Percentiles rank a stretch among this genome's conserved stretches.
Evolutionary conservation across 768 basidiomycete genomes (phyloP).

Genomic region (Cantharellus cinnabarinus): DNA sequence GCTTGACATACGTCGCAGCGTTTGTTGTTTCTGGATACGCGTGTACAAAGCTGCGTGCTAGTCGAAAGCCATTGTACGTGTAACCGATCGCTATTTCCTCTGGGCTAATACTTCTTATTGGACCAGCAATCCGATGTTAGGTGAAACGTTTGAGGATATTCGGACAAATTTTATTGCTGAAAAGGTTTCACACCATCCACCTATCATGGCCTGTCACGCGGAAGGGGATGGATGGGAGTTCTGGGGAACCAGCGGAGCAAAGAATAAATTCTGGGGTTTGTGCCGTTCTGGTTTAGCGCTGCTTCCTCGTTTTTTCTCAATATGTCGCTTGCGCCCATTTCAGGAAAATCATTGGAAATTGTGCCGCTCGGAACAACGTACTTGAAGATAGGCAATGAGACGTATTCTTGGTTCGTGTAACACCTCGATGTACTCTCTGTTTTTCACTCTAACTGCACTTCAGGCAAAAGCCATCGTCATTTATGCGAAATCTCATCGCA

Average conservation of each 20-base stretch:
- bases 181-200: constrained; percentile 17
- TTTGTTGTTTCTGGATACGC: constrained; percentile 75
- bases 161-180: constrained; percentile 21
- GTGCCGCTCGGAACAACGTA: constrained; percentile 57
- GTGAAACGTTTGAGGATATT: constrained; percentile 69
- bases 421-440: constrained; percentile 1
- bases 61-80: constrained; percentile 74
- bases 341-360: constrained; percentile 79
- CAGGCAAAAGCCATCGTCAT: constrained; percentile 76
- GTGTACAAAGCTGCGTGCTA: constrained; percentile 57
- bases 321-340: background rate
- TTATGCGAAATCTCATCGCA: constrained; percentile 76
- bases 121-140: constrained; percentile 64
- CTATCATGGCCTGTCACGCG: constrained; percentile 71
- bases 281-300: constrained; percentile 10
- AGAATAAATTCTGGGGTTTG: constrained; percentile 81
- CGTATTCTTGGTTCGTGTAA: constrained; percentile 43
- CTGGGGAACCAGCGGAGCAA: constrained; percentile 55
- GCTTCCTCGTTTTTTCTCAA: background rate
- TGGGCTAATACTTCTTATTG: background rate
- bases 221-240: constrained; percentile 62
- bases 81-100: background rate
- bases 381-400: constrained; percentile 43
- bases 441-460: background rate
- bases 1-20: constrained; percentile 58